Percentiles rank a stretch among this genome's conserved stretches.
These are phyloP conservation scores for Lotus japonicus DNA, from an alignment of 306 rosid genomes.

Conservation along the genomic window DNA sequence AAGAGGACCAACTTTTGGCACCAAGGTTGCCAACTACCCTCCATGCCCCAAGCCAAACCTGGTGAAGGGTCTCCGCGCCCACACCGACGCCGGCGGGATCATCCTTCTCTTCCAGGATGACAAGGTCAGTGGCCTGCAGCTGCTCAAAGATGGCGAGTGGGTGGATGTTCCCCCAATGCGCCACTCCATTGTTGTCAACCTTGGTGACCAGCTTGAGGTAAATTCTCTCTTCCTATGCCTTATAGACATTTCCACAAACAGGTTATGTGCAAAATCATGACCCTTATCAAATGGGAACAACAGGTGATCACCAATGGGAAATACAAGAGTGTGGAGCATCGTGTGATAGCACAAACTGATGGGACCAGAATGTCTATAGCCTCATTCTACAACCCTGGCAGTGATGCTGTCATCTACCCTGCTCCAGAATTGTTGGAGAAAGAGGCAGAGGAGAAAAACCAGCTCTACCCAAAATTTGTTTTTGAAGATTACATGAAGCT, in stretches of 20 bases:
- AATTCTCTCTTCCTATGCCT: not conserved
- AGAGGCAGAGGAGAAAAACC: conserved; percentile 51
- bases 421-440: conserved; percentile 65
- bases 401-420: conserved; percentile 83
- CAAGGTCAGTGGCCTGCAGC: conserved; percentile 85
- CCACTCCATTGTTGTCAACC: conserved; percentile 78
- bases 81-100: conserved; percentile 92
- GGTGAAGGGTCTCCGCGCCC: conserved; percentile 88
- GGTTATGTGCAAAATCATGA: not conserved
- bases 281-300: not conserved
- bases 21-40: conserved; percentile 89
- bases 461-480: conserved; percentile 79
- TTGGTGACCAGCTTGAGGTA: conserved; percentile 95
- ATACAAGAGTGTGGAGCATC: conserved; percentile 85
- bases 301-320: conserved; percentile 87
- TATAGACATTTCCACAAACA: conserved; percentile 5
- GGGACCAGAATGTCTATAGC: conserved; percentile 90
- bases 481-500: conserved; percentile 92
- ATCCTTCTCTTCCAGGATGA: conserved; percentile 86
- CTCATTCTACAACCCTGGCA: conserved; percentile 87
- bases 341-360: conserved; percentile 72
- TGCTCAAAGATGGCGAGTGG: conserved; percentile 77
- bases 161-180: conserved; percentile 87
- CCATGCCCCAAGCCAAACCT: conserved; percentile 78
- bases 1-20: conserved; percentile 84